Conservation (phyloP, 768 basidiomycete species). For the Mycena albidolilacea region DNA sequence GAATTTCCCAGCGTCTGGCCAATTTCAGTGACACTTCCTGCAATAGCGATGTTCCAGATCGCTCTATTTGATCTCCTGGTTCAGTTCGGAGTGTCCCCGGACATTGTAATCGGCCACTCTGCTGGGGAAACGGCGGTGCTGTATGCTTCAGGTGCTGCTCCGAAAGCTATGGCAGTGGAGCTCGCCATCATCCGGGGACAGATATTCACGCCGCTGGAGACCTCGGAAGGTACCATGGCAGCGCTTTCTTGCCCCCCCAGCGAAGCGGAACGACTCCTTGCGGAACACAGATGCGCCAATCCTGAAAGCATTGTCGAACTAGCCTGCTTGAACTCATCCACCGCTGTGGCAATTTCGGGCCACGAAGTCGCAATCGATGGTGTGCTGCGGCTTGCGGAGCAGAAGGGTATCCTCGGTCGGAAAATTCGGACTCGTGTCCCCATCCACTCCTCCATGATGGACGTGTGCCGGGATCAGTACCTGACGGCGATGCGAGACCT, state of each 20-base stretch:
- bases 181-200: conserved; percentile 58
- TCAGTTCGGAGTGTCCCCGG: conserved; percentile 47
- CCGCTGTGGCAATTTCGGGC: conserved; percentile 58
- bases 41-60: conserved; percentile 62
- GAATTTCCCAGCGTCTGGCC: conserved; percentile 48
- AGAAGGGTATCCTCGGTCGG: conserved; percentile 51
- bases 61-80: conserved; percentile 59
- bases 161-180: conserved; percentile 58
- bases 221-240: conserved; percentile 59
- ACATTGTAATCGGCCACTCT: conserved; percentile 55
- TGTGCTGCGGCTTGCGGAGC: conserved; percentile 47
- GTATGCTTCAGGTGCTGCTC: conserved; percentile 59
- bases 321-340: conserved; percentile 57
- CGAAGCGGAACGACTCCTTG: conserved; percentile 47
- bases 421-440: conserved; percentile 56
- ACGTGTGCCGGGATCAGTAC: conserved; percentile 51
- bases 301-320: conserved; percentile 49
- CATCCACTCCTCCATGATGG: conserved; percentile 58
- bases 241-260: conserved; percentile 54
- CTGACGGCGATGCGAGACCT: conserved; percentile 46
- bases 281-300: conserved; percentile 3
- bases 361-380: conserved; percentile 46
- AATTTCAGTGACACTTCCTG: conserved; percentile 56
- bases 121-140: conserved; percentile 62
- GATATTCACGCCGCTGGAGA: conserved; percentile 53